These are phyloP conservation scores for Piedraia hortae DNA, from an alignment of 2,329 filamentous ascomycete species.

Conservation along the genomic window DNA sequence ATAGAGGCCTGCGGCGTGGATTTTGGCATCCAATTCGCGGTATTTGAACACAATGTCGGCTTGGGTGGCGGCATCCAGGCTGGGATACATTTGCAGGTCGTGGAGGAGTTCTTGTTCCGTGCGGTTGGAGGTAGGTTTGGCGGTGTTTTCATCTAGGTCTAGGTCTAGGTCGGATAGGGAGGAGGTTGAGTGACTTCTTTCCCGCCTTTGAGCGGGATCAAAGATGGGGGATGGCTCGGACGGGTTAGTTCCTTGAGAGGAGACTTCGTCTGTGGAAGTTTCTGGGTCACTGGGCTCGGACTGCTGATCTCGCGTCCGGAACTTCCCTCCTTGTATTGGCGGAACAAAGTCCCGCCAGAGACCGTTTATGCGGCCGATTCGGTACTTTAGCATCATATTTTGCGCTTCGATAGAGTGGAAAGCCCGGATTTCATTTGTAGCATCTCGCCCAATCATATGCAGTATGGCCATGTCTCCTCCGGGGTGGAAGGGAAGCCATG, in stretches of 20 bases:
- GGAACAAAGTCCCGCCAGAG: conserved; percentile 70
- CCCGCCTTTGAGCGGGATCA: conserved; percentile 25
- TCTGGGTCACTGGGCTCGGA: conserved; percentile 26
- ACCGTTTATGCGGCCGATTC: conserved; percentile 58
- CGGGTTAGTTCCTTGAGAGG: too few relatives aligned
- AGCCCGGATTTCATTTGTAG: conserved; percentile 81
- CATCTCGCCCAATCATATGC: conserved; percentile 48
- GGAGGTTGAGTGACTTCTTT: conserved; percentile 26
- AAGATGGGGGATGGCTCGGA: conserved; percentile 31
- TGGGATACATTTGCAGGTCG: conserved; percentile 56
- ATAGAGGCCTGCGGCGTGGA: conserved; percentile 52
- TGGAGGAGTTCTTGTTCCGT: conserved; percentile 49
- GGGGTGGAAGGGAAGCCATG: conserved; percentile 72
- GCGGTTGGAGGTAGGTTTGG: conserved; percentile 17
- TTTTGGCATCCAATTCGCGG: conserved; percentile 41
- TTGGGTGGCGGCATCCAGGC: conserved; percentile 46
- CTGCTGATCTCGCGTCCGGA: conserved; percentile 26
- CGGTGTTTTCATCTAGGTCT: conserved; percentile 14
- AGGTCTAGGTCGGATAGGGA: conserved; percentile 28
- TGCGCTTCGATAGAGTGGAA: conserved; percentile 66
- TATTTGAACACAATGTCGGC: conserved; percentile 55
- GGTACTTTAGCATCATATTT: conserved; percentile 50
- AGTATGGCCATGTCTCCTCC: conserved; percentile 73
- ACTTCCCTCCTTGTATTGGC: conserved; percentile 70
- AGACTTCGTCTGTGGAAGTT: too few relatives aligned